Percentiles rank a stretch among this genome's conserved stretches.
These are phyloP conservation scores for Sporothrix variecibatus DNA, from an alignment of 2,329 filamentous ascomycete species.

Conservation along the genomic window DNA sequence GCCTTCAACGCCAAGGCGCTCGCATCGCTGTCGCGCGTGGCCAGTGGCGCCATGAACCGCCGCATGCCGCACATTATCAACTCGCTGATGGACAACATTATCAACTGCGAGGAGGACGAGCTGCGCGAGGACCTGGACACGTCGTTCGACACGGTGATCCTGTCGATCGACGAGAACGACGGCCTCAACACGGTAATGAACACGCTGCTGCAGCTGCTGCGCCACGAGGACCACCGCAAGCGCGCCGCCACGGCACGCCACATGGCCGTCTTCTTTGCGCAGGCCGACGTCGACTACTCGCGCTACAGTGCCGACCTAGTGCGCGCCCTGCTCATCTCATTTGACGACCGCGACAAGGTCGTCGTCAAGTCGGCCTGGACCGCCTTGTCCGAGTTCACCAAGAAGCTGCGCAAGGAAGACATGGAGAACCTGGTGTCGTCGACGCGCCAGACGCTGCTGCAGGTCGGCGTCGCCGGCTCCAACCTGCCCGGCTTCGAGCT, in stretches of 20 bases:
- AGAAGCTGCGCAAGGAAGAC: conserved; percentile 90
- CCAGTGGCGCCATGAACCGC: conserved; percentile 85
- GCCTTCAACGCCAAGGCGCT: conserved; percentile 93
- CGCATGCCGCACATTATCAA: conserved; percentile 89
- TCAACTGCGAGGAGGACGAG: conserved; percentile 72
- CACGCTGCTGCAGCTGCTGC: conserved; percentile 81
- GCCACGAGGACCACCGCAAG: conserved; percentile 88
- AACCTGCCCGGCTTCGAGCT: conserved; percentile 86
- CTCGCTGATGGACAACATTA: conserved; percentile 89
- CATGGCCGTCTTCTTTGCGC: conserved; percentile 81
- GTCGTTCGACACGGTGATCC: conserved; percentile 85
- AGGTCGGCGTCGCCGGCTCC: conserved; percentile 83
- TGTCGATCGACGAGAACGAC: conserved; percentile 94
- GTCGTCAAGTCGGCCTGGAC: conserved; percentile 91
- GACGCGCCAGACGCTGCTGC: conserved; percentile 80
- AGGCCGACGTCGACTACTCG: conserved; percentile 83
- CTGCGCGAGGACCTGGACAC: conserved; percentile 72
- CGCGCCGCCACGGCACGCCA: conserved; percentile 77
- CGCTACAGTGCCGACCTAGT: conserved; percentile 96
- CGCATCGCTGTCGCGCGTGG: conserved; percentile 89
- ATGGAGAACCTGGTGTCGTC: conserved; percentile 92
- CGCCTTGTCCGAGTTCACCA: conserved; percentile 83
- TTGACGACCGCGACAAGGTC: conserved; percentile 79
- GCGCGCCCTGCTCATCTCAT: conserved; percentile 83
- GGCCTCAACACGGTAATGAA: conserved; percentile 96